A percentile compares a stretch with the other conserved stretches of the same genome.
Evolutionary conservation across 257 asterid species (phyloP).

Genomic region (Nyctanthes arbortristis): DNA sequence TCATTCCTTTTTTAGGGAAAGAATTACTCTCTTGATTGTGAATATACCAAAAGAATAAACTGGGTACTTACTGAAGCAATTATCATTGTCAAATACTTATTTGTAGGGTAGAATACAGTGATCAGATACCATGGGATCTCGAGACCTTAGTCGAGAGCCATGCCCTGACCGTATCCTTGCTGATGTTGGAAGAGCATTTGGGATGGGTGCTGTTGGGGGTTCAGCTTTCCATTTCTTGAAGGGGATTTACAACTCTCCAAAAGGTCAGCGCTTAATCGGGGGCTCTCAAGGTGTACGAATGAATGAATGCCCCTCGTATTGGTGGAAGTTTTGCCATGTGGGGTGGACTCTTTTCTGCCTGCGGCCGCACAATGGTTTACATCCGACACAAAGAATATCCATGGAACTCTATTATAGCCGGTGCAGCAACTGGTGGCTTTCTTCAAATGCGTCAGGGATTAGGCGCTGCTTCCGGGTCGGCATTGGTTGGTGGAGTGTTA

Average conservation of each 20-base stretch:
- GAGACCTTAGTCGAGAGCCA: conserved; percentile 84
- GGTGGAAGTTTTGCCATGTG: background rate
- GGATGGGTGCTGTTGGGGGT: conserved; percentile 91
- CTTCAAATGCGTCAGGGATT: conserved; percentile 22
- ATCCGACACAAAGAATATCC: background rate
- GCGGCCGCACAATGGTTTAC: background rate
- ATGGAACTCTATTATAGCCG: too few relatives aligned
- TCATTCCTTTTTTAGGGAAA: too few relatives aligned
- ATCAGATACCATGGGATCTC: conserved; percentile 80
- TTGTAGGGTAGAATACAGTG: too few relatives aligned
- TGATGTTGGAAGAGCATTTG: conserved; percentile 81
- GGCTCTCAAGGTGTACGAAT: conserved; percentile 86
- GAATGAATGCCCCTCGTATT: conserved; percentile 52
- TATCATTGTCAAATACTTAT: too few relatives aligned
- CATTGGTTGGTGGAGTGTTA: too few relatives aligned
- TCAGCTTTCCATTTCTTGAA: conserved; percentile 84
- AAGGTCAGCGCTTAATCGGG: too few relatives aligned
- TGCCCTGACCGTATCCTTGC: conserved; percentile 92
- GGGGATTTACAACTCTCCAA: conserved; percentile 79
- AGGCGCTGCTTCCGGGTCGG: conserved; percentile 18
- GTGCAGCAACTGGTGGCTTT: conserved; percentile 19
- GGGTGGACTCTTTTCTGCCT: background rate
- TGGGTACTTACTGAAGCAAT: too few relatives aligned
- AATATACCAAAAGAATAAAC: too few relatives aligned
- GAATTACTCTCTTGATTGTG: too few relatives aligned